These are phyloP conservation scores for Neocallimastix lanati DNA, from an alignment of 192 early-diverging fungal genomes.

Conservation along the genomic window DNA sequence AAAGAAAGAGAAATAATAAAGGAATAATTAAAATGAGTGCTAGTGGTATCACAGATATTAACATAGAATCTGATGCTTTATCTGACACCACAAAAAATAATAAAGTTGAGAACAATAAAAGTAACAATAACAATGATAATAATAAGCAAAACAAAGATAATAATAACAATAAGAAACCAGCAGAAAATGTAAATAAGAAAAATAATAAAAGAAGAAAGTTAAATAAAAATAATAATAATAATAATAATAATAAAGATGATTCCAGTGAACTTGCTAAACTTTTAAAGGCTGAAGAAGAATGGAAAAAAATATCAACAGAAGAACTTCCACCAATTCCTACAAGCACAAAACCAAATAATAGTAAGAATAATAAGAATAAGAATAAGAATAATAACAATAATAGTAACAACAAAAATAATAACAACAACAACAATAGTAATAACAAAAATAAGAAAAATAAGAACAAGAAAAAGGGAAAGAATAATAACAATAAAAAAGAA, in stretches of 20 bases:
- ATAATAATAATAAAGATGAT: background rate
- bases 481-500: background rate
- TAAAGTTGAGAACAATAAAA: background rate
- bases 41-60: background rate
- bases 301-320: background rate
- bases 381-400: background rate
- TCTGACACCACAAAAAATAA: background rate
- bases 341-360: background rate
- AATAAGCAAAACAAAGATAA: background rate
- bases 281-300: background rate
- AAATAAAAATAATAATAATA: background rate
- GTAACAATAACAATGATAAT: background rate
- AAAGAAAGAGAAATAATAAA: background rate
- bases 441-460: background rate
- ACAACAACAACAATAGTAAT: background rate
- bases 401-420: background rate
- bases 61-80: background rate
- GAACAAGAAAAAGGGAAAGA: background rate
- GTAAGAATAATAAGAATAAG: background rate
- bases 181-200: background rate
- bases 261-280: background rate
- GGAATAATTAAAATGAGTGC: background rate
- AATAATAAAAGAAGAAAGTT: background rate
- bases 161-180: background rate
- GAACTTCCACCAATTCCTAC: background rate